These are phyloP conservation scores for Pythium guiyangense DNA, from an alignment of 352 stramenopile species.

Conservation along the genomic window DNA sequence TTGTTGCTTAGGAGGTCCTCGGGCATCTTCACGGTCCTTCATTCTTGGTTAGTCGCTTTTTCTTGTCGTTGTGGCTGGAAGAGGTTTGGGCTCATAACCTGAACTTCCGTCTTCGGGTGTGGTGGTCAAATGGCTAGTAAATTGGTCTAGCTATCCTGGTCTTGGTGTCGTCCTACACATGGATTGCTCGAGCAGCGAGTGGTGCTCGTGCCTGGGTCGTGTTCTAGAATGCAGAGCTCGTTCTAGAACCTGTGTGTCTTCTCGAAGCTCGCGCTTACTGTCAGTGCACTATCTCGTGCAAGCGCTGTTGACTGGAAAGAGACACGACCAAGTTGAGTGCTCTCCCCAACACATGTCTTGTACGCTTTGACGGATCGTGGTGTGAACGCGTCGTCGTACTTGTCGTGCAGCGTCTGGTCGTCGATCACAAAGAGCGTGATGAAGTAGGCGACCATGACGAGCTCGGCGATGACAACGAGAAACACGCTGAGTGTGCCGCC, in stretches of 20 bases:
- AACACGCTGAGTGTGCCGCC: too few species aligned
- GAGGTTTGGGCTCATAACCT: not conserved
- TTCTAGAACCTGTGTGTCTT: too few species aligned
- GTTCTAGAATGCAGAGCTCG: too few species aligned
- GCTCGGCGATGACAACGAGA: not conserved
- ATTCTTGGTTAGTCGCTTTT: not conserved
- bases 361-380: not conserved
- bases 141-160: too few species aligned
- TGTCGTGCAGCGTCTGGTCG: not conserved
- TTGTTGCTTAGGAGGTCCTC: constrained; percentile 7
- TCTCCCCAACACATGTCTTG: not conserved
- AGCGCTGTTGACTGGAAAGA: too few species aligned
- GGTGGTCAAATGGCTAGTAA: too few species aligned
- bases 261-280: too few species aligned
- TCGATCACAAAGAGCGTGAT: constrained; percentile 3
- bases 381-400: constrained; percentile 3
- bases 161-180: too few species aligned
- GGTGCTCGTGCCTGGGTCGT: too few species aligned
- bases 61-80: not conserved
- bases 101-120: too few species aligned
- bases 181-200: too few species aligned
- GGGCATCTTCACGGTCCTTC: not conserved
- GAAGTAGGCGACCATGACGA: not conserved
- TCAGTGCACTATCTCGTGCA: too few species aligned
- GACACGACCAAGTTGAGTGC: constrained; percentile 6